Evolutionary conservation across 768 basidiomycete genomes (phyloP).

Genomic region (Boletellus ananiceps): DNA sequence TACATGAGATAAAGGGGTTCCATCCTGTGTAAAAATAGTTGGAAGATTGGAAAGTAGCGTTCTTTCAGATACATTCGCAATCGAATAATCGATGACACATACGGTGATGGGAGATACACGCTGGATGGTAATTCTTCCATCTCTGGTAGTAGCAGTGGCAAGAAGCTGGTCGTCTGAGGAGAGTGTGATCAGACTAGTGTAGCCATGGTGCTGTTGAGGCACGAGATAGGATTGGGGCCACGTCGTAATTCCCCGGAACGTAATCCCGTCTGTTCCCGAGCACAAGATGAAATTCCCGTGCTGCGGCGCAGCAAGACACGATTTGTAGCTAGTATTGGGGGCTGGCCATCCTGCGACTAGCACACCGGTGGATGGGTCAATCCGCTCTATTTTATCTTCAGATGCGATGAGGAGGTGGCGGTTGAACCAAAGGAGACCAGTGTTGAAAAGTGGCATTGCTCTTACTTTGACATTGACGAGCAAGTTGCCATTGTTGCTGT

Average conservation of each 20-base stretch:
- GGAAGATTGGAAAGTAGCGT: no score
- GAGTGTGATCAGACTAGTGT: not conserved
- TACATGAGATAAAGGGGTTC: no score
- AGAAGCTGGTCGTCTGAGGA: not conserved
- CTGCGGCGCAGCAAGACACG: slow-evolving; percentile 1
- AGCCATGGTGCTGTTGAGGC: no score
- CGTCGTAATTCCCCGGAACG: no score
- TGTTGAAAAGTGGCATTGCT: not conserved
- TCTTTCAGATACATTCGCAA: no score
- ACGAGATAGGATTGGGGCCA: no score
- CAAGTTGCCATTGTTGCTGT: not conserved
- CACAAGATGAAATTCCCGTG: not conserved
- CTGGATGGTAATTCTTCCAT: not conserved
- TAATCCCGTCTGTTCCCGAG: no score
- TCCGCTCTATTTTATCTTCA: not conserved
- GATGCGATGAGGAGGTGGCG: slow-evolving; percentile 1
- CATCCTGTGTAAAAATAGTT: no score
- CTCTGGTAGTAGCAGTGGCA: not conserved
- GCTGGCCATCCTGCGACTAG: not conserved
- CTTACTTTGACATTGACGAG: not conserved
- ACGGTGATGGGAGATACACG: no score
- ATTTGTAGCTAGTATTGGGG: not conserved
- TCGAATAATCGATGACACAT: no score
- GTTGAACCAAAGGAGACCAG: slow-evolving; percentile 1
- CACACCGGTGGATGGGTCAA: not conserved